Conservation (phyloP, 2,329 filamentous ascomycete genomes). For the Ilyonectria mors-panacis region DNA sequence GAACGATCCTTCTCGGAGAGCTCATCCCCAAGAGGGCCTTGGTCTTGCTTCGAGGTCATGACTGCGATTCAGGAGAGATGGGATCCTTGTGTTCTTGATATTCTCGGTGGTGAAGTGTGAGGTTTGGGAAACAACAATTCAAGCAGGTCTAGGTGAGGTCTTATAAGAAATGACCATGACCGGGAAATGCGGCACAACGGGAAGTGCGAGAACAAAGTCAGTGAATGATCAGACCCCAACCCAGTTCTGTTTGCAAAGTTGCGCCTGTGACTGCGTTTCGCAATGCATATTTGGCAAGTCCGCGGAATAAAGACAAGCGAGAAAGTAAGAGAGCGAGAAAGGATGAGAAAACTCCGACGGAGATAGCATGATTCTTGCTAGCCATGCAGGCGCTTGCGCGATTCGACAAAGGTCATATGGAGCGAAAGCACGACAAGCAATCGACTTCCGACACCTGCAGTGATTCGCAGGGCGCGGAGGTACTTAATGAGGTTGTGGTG, state of each 20-base stretch:
- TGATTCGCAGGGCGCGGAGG: background rate
- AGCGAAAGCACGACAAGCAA: background rate
- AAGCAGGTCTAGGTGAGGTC: background rate
- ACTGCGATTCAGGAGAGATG: conserved; percentile 1
- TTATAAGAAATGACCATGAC: background rate
- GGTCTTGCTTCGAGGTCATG: conserved; percentile 16
- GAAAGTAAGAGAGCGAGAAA: background rate
- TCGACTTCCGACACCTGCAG: background rate
- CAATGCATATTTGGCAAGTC: background rate
- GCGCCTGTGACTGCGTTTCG: background rate
- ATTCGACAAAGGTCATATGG: background rate
- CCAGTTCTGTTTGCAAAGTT: conserved; percentile 1
- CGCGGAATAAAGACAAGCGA: background rate
- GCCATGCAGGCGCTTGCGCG: background rate
- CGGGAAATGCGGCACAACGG: background rate
- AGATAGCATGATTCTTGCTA: background rate
- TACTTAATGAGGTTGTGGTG: background rate
- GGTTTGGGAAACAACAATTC: background rate
- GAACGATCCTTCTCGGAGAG: conserved; percentile 2
- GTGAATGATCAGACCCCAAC: conserved; percentile 1
- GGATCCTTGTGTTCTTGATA: background rate
- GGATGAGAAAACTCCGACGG: background rate
- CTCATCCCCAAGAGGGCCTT: background rate
- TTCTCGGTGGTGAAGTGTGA: background rate
- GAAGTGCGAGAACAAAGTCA: background rate